These are phyloP conservation scores for Drosera capensis DNA, from an alignment of 148 eudicot species.

Conservation along the genomic window DNA sequence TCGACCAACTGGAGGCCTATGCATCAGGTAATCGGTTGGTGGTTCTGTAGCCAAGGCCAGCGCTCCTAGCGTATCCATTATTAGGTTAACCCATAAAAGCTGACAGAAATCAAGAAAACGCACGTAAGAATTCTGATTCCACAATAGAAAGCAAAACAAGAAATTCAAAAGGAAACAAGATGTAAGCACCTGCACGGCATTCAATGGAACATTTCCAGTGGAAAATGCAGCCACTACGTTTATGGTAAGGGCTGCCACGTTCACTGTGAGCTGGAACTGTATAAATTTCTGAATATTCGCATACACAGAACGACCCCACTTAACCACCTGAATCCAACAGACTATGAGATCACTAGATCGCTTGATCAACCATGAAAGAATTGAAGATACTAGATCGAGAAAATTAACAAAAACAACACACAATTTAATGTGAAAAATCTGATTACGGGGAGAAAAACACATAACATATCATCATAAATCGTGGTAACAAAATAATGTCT, in stretches of 20 bases:
- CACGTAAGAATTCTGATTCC: not conserved
- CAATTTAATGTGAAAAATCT: no score
- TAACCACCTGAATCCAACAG: conserved; percentile 47
- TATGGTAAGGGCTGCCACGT: conserved; percentile 80
- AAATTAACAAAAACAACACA: no score
- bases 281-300: conserved; percentile 93
- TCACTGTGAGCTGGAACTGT: conserved; percentile 96
- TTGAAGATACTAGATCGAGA: no score
- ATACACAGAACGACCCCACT: conserved; percentile 95
- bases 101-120: conserved; percentile 6
- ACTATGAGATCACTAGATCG: no score
- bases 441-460: no score
- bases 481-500: no score
- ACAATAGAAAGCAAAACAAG: not conserved
- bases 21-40: conserved; percentile 19
- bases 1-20: conserved; percentile 22
- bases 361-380: no score
- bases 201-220: conserved; percentile 40
- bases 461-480: no score
- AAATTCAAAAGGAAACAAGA: not conserved
- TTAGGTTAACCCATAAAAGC: conserved; percentile 30
- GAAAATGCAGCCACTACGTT: conserved; percentile 86
- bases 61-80: conserved; percentile 36
- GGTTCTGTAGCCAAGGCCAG: conserved; percentile 35
- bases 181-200: conserved; percentile 17